phyloP scores from a whole-genome alignment of 345 rosid species.

The Limnanthes douglasii region DNA sequence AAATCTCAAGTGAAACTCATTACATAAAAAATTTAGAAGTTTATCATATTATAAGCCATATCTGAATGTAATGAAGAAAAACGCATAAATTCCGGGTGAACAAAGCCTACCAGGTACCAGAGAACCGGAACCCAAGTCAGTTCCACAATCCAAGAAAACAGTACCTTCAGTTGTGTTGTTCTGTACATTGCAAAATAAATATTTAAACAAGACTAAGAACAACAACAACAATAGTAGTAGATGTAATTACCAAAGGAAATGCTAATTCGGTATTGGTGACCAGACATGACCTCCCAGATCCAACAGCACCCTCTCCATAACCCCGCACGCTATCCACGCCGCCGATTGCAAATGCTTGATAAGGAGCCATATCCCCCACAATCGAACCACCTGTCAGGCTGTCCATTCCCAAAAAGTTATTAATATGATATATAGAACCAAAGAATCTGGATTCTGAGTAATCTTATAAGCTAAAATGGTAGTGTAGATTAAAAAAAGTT shows the following conservation, averaged over 20 bases:
- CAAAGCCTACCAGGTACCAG: conserved; percentile 53
- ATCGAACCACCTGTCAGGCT: conserved; percentile 95
- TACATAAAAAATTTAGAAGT: not conserved
- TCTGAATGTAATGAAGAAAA: no score
- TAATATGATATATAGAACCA: no score
- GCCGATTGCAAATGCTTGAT: conserved; percentile 93
- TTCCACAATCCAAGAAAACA: conserved; percentile 57
- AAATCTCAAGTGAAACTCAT: conserved; percentile 6
- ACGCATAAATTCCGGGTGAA: no score
- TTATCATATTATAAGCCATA: no score
- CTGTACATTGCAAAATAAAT: conserved; percentile 19
- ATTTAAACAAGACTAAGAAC: not conserved
- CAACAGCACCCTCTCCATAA: conserved; percentile 92
- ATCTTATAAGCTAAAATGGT: no score
- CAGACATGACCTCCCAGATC: conserved; percentile 87
- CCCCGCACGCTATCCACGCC: conserved; percentile 86
- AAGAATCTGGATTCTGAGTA: no score
- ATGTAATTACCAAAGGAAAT: conserved; percentile 53
- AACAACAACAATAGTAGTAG: conserved; percentile 1
- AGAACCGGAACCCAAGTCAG: conserved; percentile 59
- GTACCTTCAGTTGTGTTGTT: conserved; percentile 56
- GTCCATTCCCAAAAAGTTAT: no score
- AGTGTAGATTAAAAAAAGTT: no score
- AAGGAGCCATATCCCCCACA: conserved; percentile 99
- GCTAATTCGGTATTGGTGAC: conserved; percentile 72